Conservation (phyloP, 2,329 filamentous ascomycete species). For the Pyrenochaeta sp. region DNA sequence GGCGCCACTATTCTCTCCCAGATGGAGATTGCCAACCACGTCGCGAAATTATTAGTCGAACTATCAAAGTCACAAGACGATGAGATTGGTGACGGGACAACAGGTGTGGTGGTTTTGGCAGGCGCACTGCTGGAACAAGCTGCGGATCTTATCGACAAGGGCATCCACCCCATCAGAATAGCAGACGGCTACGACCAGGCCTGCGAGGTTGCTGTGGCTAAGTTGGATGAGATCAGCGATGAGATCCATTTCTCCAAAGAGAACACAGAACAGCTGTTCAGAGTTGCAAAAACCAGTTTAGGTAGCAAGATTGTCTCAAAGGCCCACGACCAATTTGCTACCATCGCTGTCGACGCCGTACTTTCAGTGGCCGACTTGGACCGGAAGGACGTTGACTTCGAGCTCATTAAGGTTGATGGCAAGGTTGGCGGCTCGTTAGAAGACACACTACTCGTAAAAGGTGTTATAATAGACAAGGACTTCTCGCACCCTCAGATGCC, state of each 20-base stretch:
- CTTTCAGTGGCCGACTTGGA: conserved; percentile 95
- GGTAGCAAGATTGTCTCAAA: conserved; percentile 99
- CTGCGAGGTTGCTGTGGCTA: conserved; percentile 92
- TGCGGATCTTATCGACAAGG: conserved; percentile 98
- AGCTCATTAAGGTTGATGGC: conserved; percentile 98
- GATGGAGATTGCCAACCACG: conserved; percentile 99
- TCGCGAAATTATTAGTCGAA: conserved; percentile 95
- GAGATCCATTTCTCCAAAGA: conserved; percentile 84
- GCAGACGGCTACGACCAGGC: conserved; percentile 98
- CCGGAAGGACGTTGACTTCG: conserved; percentile 97
- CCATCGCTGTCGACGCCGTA: conserved; percentile 96
- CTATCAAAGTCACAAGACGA: conserved; percentile 98
- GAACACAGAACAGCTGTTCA: conserved; percentile 84
- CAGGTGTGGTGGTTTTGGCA: conserved; percentile 94
- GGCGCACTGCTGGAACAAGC: conserved; percentile 96
- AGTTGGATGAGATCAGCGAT: conserved; percentile 93
- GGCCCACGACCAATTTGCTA: conserved; percentile 96
- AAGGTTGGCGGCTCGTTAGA: conserved; percentile 95
- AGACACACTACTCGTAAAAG: conserved; percentile 93
- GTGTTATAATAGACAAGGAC: conserved; percentile 99
- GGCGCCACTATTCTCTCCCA: conserved; percentile 94
- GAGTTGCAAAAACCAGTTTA: conserved; percentile 93
- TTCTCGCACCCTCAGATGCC: conserved; percentile 99
- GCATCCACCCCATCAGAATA: conserved; percentile 98
- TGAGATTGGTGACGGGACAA: conserved; percentile 98